A percentile compares a stretch with the other conserved stretches of the same genome.
Conservation (phyloP, 257 asterid species). For the Ajuga chamaepitys region DNA sequence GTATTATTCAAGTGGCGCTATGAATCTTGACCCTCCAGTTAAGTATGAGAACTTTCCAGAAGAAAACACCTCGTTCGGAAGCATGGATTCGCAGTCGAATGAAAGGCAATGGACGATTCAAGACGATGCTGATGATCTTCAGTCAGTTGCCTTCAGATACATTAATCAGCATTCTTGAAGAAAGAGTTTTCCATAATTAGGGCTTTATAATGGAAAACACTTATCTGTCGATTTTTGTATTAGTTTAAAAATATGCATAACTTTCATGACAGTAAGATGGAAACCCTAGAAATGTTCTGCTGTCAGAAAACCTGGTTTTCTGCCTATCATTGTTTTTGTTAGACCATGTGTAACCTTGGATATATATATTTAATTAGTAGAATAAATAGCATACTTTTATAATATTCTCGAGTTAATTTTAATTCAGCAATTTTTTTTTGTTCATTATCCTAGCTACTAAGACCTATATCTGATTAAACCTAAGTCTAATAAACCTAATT, state of each 20-base stretch:
- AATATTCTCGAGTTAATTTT: background rate
- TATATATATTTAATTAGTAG: slow-evolving; percentile 5
- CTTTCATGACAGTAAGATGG: slow-evolving; percentile 14
- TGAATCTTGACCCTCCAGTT: slow-evolving; percentile 10
- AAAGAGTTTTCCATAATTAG: background rate
- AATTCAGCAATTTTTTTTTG: background rate
- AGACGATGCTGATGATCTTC: slow-evolving; percentile 63
- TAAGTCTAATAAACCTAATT: slow-evolving; percentile 23
- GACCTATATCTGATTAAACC: slow-evolving; percentile 7
- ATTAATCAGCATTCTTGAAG: slow-evolving; percentile 28
- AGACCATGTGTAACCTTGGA: slow-evolving; percentile 25
- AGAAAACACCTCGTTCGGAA: slow-evolving; percentile 33
- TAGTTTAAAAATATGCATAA: slow-evolving; percentile 5
- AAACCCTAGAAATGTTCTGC: slow-evolving; percentile 37
- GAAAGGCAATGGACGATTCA: slow-evolving; percentile 45
- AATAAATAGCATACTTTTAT: background rate
- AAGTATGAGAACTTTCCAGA: slow-evolving; percentile 29
- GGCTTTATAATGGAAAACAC: background rate
- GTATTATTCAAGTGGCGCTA: slow-evolving; percentile 6
- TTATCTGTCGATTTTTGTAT: slow-evolving; percentile 15
- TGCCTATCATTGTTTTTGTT: slow-evolving; percentile 22
- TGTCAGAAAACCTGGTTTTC: slow-evolving; percentile 15
- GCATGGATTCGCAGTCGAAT: slow-evolving; percentile 49
- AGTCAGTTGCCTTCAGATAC: slow-evolving; percentile 59
- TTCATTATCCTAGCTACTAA: background rate